Evolutionary conservation across 371 early-diverging fungal genomes (phyloP), one percentile per base, ranked within the genome.

Genomic region (Funneliformis caledonium): DNA sequence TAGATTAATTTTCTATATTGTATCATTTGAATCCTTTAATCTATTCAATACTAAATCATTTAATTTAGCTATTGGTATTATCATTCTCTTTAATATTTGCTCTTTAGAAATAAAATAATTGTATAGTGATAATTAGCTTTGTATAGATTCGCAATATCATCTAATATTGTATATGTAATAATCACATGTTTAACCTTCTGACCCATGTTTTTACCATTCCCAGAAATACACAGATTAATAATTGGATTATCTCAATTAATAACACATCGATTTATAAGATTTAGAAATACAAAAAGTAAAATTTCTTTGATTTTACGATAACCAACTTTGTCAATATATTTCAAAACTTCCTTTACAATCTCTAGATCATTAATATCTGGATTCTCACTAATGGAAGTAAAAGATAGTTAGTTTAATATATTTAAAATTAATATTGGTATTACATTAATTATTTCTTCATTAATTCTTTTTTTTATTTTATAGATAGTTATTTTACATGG

Each of bases 401-500:
- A 14, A 60, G 60, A n/a, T 1, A 6, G 16, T 60, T 60, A 1
- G 22, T n/a, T 6, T 60, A 2, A 11, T 60, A 22, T 14, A 60
- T 60, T 60, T 6, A 60, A 60, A 60, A 22, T 60, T n/a, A 14
- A 60, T n/a, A 60, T 60, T 7, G 60, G 7, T 60, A 60, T 60
- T 60, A 1, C 22, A n/a, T 60, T 22, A 60, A 6, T 60, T 6
- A 60, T 60, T 60, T n/a, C 22, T 14, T 60, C n/a, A 60, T 60
- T 60, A 6, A 60, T 60, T 60, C 60, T 60, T 60, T 60, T 60
- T 60, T 60, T 60, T 60, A 6, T 60, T 60, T 60, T 60, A n/a
- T 60, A 14, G 6, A 60, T 60, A 60, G 16, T 60, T 14, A 6
- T 14, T 60, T 60, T 16, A 60, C 3, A 16, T n/a, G 8, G 60